These are phyloP conservation scores for Beta lomatogona DNA, from an alignment of 179 eudicot species.

Conservation along the genomic window DNA sequence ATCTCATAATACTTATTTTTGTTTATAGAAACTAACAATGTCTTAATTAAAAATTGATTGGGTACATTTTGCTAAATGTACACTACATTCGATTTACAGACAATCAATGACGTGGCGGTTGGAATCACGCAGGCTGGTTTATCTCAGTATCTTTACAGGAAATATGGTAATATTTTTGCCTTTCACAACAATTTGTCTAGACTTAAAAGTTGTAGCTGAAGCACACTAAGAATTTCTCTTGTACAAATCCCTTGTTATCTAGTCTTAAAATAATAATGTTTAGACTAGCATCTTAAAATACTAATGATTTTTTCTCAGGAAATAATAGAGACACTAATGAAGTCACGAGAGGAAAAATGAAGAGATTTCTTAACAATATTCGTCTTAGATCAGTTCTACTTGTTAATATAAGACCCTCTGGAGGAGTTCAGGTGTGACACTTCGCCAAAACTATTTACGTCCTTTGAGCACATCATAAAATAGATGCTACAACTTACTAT, in stretches of 20 bases:
- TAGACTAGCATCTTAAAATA: too few relatives aligned
- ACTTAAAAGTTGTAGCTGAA: neutral
- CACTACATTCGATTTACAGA: constrained; percentile 41
- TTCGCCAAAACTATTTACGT: neutral
- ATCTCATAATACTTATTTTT: too few relatives aligned
- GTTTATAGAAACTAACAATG: neutral
- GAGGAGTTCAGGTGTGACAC: constrained; percentile 48
- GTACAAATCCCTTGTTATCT: neutral
- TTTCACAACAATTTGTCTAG: neutral
- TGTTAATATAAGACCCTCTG: constrained; percentile 42
- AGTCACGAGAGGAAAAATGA: constrained; percentile 16
- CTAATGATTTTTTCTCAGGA: constrained; percentile 3
- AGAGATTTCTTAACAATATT: constrained; percentile 33
- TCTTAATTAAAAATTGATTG: too few relatives aligned
- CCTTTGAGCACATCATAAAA: too few relatives aligned
- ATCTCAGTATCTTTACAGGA: constrained; percentile 60
- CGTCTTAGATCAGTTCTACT: constrained; percentile 47
- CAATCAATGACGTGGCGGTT: constrained; percentile 73
- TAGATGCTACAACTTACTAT: too few relatives aligned
- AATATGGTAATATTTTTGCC: constrained; percentile 47
- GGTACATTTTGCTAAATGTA: neutral
- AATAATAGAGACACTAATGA: constrained; percentile 4
- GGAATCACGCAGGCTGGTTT: constrained; percentile 80
- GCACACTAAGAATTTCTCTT: neutral
- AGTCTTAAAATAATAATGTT: neutral